These are phyloP conservation scores for Leucaena leucocephala DNA, from an alignment of 306 rosid genomes.

Conservation along the genomic window DNA sequence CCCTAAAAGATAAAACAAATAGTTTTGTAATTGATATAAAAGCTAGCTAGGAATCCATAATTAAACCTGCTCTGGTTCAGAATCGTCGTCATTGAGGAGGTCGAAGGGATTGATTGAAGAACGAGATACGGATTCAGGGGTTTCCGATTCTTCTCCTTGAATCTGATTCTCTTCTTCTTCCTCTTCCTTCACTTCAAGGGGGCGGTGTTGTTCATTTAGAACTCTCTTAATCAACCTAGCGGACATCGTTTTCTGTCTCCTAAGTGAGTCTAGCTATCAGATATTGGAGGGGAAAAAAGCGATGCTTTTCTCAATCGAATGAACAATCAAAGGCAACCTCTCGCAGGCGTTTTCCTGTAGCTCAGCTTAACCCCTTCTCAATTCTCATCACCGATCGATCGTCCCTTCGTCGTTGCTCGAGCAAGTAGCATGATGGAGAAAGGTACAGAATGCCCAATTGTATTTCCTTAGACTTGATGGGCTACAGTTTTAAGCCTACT, in stretches of 20 bases:
- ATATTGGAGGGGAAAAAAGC: neutral
- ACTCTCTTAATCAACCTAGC: slow-evolving; percentile 75
- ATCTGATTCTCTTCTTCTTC: slow-evolving; percentile 43
- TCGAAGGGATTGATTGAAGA: slow-evolving; percentile 77
- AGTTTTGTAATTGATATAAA: neutral
- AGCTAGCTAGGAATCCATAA: neutral
- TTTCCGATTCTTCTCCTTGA: slow-evolving; percentile 35
- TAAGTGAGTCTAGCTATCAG: neutral
- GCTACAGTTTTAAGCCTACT: neutral
- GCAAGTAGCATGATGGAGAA: neutral
- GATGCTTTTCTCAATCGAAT: slow-evolving; percentile 17
- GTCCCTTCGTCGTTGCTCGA: neutral
- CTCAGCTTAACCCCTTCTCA: neutral
- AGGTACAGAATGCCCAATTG: neutral
- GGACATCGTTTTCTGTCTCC: slow-evolving; percentile 57
- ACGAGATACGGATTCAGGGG: slow-evolving; percentile 40
- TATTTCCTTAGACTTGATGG: neutral
- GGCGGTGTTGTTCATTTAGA: slow-evolving; percentile 55
- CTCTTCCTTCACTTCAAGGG: slow-evolving; percentile 41
- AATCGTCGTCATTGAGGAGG: slow-evolving; percentile 61
- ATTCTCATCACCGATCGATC: neutral
- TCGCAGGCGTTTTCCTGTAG: neutral
- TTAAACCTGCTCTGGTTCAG: slow-evolving; percentile 62
- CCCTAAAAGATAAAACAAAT: neutral
- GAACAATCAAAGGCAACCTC: neutral